Evolutionary conservation across 2,329 filamentous ascomycete genomes (phyloP).

Genomic region (Pseudopyricularia cyperi): DNA sequence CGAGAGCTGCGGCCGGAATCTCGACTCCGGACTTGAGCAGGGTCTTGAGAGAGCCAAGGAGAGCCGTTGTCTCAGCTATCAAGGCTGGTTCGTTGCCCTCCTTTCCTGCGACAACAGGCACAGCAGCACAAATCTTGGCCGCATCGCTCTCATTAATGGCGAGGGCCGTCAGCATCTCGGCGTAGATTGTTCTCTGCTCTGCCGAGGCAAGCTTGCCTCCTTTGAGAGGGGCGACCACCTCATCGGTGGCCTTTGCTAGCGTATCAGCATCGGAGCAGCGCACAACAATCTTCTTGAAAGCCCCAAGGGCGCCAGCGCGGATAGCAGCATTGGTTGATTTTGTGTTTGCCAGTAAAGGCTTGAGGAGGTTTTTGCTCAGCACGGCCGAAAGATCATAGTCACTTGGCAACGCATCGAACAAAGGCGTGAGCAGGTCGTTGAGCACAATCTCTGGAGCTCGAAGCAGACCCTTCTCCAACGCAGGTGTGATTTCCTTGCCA

Average conservation of each 20-base stretch:
- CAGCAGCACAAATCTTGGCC: conserved; percentile 49
- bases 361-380: conserved; percentile 60
- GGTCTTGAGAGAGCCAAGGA: conserved; percentile 52
- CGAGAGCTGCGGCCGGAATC: conserved; percentile 52
- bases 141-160: conserved; percentile 48
- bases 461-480: conserved; percentile 78
- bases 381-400: conserved; percentile 66
- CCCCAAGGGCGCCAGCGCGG: conserved; percentile 59
- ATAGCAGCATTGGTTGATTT: conserved; percentile 79
- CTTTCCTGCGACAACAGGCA: conserved; percentile 60
- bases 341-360: conserved; percentile 76
- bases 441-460: conserved; percentile 84
- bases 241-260: conserved; percentile 58
- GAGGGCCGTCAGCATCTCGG: conserved; percentile 62
- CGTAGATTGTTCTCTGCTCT: conserved; percentile 73
- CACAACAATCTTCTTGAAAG: conserved; percentile 58
- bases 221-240: conserved; percentile 69
- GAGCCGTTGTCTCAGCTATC: conserved; percentile 57
- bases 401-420: conserved; percentile 57
- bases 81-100: conserved; percentile 83
- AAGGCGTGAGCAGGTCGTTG: conserved; percentile 60
- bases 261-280: conserved; percentile 43
- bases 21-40: conserved; percentile 47
- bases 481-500: conserved; percentile 60
- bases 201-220: conserved; percentile 70